Evolutionary conservation across 2,329 filamentous ascomycete genomes (phyloP).

Genomic region (Exserohilum rostratum): DNA sequence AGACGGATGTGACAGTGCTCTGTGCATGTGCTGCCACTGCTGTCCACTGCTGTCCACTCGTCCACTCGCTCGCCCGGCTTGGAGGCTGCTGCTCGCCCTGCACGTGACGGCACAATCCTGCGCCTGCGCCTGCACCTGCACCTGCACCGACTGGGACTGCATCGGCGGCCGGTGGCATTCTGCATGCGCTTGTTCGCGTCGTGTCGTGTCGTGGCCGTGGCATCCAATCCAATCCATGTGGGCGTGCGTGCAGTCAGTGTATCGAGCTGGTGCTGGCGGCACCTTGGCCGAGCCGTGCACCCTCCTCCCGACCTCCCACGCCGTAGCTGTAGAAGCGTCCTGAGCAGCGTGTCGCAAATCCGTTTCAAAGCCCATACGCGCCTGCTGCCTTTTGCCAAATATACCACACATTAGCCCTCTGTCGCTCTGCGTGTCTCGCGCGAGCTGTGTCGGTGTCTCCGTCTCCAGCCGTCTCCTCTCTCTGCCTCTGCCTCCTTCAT

Average conservation of each 20-base stretch:
- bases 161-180: too few relatives aligned
- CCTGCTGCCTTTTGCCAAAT: slow-evolving; percentile 31
- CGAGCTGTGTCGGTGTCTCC: neutral
- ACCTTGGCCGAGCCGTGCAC: slow-evolving; percentile 12
- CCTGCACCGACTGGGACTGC: too few relatives aligned
- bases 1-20: too few relatives aligned
- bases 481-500: neutral
- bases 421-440: neutral
- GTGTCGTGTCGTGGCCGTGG: too few relatives aligned
- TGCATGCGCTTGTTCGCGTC: too few relatives aligned
- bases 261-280: neutral
- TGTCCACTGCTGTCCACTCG: too few relatives aligned
- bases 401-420: slow-evolving; percentile 1
- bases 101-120: too few relatives aligned
- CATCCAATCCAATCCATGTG: neutral
- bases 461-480: neutral
- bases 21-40: too few relatives aligned
- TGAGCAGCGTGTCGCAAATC: slow-evolving; percentile 31
- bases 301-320: too few relatives aligned
- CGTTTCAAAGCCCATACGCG: slow-evolving; percentile 37
- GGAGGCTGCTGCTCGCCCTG: too few relatives aligned
- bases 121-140: too few relatives aligned
- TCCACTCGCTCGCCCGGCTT: too few relatives aligned
- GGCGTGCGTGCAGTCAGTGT: neutral
- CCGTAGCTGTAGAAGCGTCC: slow-evolving; percentile 25